Evolutionary conservation across 371 early-diverging fungal genomes (phyloP), one percentile per base, ranked within the genome.

Genomic region (Choanephora cucurbitarum): DNA sequence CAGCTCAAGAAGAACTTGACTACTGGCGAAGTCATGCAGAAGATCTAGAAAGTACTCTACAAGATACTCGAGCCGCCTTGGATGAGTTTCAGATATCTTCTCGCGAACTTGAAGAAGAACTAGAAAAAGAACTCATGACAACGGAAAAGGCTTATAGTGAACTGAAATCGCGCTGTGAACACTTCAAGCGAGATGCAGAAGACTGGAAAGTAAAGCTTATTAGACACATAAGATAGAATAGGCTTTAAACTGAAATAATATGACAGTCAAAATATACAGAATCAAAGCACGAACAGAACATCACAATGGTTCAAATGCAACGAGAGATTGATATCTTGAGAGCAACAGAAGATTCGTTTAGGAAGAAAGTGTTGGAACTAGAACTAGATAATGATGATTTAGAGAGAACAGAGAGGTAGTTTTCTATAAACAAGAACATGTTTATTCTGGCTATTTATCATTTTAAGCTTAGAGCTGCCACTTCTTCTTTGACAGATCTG

Each of bases 341-440:
- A 70, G 79, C 82, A 52, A 85, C 89, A 44, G 84, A 88, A 47
- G 87, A 89, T 41, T 79, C 75, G 58, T 91, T 87, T 64, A 77
- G 83, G 69, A 82, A 85, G 53, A 84, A 86, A 55, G 87, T 87
- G 31, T 71, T 90, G 13, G 90, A 88, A 52, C 61, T 91, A 41
- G 92, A 91, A 58, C 78, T 88, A 58, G 86, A 90, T 50, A 91
- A 89, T 63, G 92, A 91, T 63, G 91, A 91, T 52, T 55, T 91
- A n/a, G 62, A 62, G 39, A 54, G 59, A 44, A 57, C 58, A 50
- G 56, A 56, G 32, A 62, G 58, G 53, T 53, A 47, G n/a, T n/a
- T n/a, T n/a, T n/a, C n/a, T n/a, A n/a, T n/a, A n/a, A n/a, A n/a
- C n/a, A n/a, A n/a, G n/a, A n/a, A n/a, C n/a, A n/a, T n/a, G n/a